Evolutionary conservation across 1,284 basidiomycete genomes (phyloP), one percentile per base, ranked within the genome.

Genomic region (Sanghuangporus baumii): DNA sequence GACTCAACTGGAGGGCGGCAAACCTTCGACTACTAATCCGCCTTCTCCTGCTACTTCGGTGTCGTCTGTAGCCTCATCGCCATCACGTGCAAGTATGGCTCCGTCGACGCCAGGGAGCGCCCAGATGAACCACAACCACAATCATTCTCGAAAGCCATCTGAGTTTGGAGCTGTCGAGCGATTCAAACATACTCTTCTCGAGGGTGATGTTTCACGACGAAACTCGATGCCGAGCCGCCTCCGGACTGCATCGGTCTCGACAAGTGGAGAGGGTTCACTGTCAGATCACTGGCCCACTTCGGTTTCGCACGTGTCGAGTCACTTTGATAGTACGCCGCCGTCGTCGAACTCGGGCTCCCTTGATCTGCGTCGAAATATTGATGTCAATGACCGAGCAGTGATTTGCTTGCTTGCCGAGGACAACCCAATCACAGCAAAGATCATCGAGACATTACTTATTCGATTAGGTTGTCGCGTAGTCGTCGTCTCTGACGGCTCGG

Each of bases 391-490:
- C 72, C 84, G 91, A 50, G 87, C 88, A 18, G 87, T 98, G 59
- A 95, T 93, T 20, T 96, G 94, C 70, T 76, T 99, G 40, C 83
- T 99, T 54, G 97, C 96, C 0, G 97, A 99, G 73, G 95, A 98
- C 72, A 99, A 99, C 71, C 96, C 96, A 0, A 97, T 96, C 69
- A 95, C 93, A 0, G 93, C 91, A 60, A 96, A 95, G 80, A 96
- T 98, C 55, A 88, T 98, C 63, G 96, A 98, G 76, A 97, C 93
- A 0, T 76, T 98, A 55, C 82, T 99, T 57, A 89, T 91, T 63
- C 88, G 95, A 50, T 83, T 98, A 67, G 96, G 96, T 1, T 98
- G 95, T 74, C 88, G 94, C 18, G 95, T 93, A 74, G 89, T 97
- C 2, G 89, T 96, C 6, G 96, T 98, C 20, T 86, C 93, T 58